Evolutionary conservation across 2,329 filamentous ascomycete genomes (phyloP).

Genomic region (Cytospora schulzeri): DNA sequence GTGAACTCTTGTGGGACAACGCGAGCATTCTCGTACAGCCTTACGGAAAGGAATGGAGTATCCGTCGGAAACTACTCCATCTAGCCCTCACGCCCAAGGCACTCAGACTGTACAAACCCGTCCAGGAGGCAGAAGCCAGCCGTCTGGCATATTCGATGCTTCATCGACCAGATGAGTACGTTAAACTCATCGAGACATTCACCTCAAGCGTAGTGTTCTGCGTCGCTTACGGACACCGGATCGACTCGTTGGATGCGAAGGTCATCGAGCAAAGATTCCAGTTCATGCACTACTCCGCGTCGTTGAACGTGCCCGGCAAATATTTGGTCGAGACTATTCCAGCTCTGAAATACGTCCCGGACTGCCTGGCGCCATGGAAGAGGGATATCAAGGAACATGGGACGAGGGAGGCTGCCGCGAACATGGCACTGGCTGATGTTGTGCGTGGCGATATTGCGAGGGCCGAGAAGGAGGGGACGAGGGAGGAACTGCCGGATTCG

Average conservation of each 20-base stretch:
- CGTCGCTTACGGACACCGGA: slow-evolving; percentile 53
- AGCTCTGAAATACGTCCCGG: slow-evolving; percentile 45
- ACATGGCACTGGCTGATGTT: slow-evolving; percentile 44
- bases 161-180: slow-evolving; percentile 43
- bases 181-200: slow-evolving; percentile 49
- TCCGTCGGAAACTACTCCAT: slow-evolving; percentile 45
- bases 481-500: slow-evolving; percentile 42
- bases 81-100: slow-evolving; percentile 48
- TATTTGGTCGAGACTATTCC: slow-evolving; percentile 51
- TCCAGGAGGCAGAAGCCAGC: slow-evolving; percentile 52
- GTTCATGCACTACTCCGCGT: slow-evolving; percentile 51
- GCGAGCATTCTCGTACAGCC: slow-evolving; percentile 50
- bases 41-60: slow-evolving; percentile 49
- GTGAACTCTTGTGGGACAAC: slow-evolving; percentile 39
- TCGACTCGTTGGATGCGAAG: slow-evolving; percentile 48
- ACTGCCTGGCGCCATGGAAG: slow-evolving; percentile 50
- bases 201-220: slow-evolving; percentile 52
- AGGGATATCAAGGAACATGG: slow-evolving; percentile 44
- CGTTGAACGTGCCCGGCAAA: slow-evolving; percentile 48
- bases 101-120: slow-evolving; percentile 47
- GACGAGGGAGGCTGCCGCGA: slow-evolving; percentile 41
- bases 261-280: slow-evolving; percentile 50
- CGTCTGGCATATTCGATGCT: slow-evolving; percentile 48
- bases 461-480: slow-evolving; percentile 35
- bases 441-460: slow-evolving; percentile 43